Base-by-base conservation (phyloP, 1,284 basidiomycete species). In the Porodaedalea pini region DNA sequence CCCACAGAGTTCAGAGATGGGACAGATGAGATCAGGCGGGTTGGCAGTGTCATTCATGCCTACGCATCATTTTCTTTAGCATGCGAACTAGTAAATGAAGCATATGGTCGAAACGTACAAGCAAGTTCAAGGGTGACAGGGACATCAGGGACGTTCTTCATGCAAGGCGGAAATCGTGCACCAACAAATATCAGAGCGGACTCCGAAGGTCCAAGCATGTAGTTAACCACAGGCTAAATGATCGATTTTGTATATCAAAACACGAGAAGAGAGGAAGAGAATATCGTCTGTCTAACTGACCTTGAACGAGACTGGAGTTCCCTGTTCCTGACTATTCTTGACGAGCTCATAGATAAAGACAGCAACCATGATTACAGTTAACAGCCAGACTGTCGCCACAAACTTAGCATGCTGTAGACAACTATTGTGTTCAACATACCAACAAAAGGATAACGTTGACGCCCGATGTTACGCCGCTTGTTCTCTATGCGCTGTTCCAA, bases 101-200 rank as follows among this genome's bases (percentile, higher is more conserved):
- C 8, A 5, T 6, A 44, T 61, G 25, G 48, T 60, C 19, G 1
- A 32, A 34, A 47, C 82, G 61, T 66, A 88, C 92, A 94, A 54
- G 82, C 79, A 52, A 94, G 73, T 8, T 70, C 65, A 2, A 82
- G 82, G 2, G 79, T 78, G 6, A 80, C 76, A 25, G 90, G 78
- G 17, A 95, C 70, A 44, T 74, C 78, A 37, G 73, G 59, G 27
- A 94, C 82, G 29, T 73, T 62, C 66, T 94, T 94, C 90, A 96
- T 95, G 66, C 86, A 89, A 2, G 88, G 85, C 6, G 92, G 92
- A 68, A 95, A 98, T 15, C 96, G 90, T 15, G 94, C 93, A n/a
- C 90, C 95, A 48, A 94, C 77, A 63, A 90, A 84, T 64, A 98
- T 94, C 15, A 98, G 74, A 3, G 90, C 92, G 44, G 86, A 85